Evolutionary conservation across 163 green algal species (phyloP), one percentile per base, ranked within the genome.

Genomic region (Prototheca wickerhamii): DNA sequence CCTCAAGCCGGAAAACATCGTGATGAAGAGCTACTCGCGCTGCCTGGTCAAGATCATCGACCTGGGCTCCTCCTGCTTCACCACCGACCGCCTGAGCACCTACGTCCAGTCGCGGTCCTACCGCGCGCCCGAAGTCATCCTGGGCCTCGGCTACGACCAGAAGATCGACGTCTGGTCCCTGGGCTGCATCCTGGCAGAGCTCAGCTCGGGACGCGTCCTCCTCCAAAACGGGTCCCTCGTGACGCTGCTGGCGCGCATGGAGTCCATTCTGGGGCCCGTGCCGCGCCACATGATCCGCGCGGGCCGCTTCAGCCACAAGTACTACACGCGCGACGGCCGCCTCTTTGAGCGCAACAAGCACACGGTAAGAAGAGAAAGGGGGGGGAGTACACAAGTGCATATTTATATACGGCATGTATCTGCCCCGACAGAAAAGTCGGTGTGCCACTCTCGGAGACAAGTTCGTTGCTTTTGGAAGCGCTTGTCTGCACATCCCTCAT

Each of bases 1-100:
- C 76, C 75, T 98, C 23, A 98, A 98, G 77, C 92, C 92, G 3
- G 92, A 98, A 58, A 98, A 98, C 78, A 95, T 98, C 63, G 77
- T 98, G 50, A 87, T 98, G 70, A 88, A 71, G 74, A 81, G 25
- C 56, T 90, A 74, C 68, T 88, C 53, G 71, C 67, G 70, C 49
- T 84, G 76, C 64, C 61, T 76, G 43, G 79, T 91, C 60, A 96
- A 97, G 76, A 78, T 97, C 17, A 98, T 98, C 63, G 92, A 98
- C 75, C 73, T 98, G 21, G 92, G 92, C 33, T 92, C 79, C 37
- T 90, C 80, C 50, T 97, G 91, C 82, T 98, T 95, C 73, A 79
- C 79, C 59, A 95, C 84, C 25, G 92, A 98, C 76, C 86, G 91
- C 67, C 81, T 97, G n/a, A 86, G 76, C 69, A 87, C 74, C 32